Percentiles rank a stretch among this genome's conserved stretches.
These are phyloP conservation scores for Coelastrella sp. DNA, from an alignment of 139 green algal genomes.

Conservation along the genomic window DNA sequence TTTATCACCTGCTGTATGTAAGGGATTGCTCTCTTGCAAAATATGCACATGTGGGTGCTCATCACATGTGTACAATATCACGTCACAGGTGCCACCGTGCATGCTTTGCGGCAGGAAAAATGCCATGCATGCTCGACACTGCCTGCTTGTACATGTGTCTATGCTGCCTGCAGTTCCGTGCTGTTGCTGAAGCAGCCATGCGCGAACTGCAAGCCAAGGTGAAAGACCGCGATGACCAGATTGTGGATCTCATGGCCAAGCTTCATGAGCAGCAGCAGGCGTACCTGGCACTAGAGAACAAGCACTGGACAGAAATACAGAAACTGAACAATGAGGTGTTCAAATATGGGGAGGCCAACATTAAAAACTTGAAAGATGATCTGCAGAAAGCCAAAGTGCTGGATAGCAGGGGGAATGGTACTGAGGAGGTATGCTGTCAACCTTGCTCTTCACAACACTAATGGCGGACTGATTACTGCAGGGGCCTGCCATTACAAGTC, in stretches of 20 bases:
- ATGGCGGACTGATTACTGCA: not conserved
- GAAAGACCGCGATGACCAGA: constrained; percentile 61
- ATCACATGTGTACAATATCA: no score
- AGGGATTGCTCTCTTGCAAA: no score
- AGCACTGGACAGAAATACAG: constrained; percentile 69
- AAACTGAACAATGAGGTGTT: constrained; percentile 72
- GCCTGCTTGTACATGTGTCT: not conserved
- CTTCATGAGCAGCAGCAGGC: constrained; percentile 59
- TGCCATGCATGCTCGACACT: not conserved
- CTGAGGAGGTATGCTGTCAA: not conserved
- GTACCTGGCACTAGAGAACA: constrained; percentile 60
- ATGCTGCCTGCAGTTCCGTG: constrained; percentile 56
- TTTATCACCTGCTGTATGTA: no score
- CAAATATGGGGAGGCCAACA: constrained; percentile 52
- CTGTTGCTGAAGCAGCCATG: constrained; percentile 75
- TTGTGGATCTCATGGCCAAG: constrained; percentile 46
- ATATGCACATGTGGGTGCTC: no score
- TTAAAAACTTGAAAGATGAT: constrained; percentile 13
- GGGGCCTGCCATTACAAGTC: not conserved
- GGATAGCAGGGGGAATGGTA: constrained; percentile 22
- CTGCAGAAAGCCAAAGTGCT: constrained; percentile 9
- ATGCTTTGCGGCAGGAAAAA: not conserved
- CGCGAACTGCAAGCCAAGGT: constrained; percentile 69
- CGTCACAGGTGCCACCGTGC: not conserved
- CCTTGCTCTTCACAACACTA: not conserved